Conservation (phyloP, 2,329 filamentous ascomycete species). For the Xylariomycetidae sp. region DNA sequence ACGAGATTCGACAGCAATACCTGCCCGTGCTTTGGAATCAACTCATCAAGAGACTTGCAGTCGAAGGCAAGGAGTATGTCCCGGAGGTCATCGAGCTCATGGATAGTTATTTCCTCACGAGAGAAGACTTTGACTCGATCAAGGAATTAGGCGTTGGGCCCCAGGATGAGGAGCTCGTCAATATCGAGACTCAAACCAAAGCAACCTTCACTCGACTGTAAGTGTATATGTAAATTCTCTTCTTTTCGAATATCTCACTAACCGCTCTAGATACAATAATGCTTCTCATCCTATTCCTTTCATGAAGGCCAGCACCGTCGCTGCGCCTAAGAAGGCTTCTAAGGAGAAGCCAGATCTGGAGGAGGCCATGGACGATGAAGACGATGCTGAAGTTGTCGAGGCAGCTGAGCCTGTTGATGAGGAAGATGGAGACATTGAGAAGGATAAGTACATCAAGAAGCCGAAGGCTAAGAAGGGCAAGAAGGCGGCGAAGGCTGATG, state of each 20-base stretch:
- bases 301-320: slow-evolving; percentile 82
- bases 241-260: slow-evolving; percentile 6
- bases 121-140: slow-evolving; percentile 91
- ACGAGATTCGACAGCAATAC: slow-evolving; percentile 93
- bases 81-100: slow-evolving; percentile 85
- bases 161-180: slow-evolving; percentile 70
- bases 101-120: slow-evolving; percentile 94
- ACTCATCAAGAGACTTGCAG: slow-evolving; percentile 68
- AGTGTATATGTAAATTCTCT: slow-evolving; percentile 35
- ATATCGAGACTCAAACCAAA: slow-evolving; percentile 82
- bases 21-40: slow-evolving; percentile 82
- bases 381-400: slow-evolving; percentile 62
- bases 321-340: slow-evolving; percentile 65
- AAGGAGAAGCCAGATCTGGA: slow-evolving; percentile 88
- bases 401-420: slow-evolving; percentile 62
- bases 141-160: slow-evolving; percentile 85
- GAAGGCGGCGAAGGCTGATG: slow-evolving; percentile 41
- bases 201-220: slow-evolving; percentile 82
- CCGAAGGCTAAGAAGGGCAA: slow-evolving; percentile 68
- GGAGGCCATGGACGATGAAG: slow-evolving; percentile 91
- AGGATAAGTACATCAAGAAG: slow-evolving; percentile 93
- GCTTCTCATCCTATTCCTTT: slow-evolving; percentile 88
- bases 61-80: slow-evolving; percentile 77
- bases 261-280: slow-evolving; percentile 66
- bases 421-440: slow-evolving; percentile 72